Conservation (phyloP, 441 rosid genomes). For the Corymbia calophylla region DNA sequence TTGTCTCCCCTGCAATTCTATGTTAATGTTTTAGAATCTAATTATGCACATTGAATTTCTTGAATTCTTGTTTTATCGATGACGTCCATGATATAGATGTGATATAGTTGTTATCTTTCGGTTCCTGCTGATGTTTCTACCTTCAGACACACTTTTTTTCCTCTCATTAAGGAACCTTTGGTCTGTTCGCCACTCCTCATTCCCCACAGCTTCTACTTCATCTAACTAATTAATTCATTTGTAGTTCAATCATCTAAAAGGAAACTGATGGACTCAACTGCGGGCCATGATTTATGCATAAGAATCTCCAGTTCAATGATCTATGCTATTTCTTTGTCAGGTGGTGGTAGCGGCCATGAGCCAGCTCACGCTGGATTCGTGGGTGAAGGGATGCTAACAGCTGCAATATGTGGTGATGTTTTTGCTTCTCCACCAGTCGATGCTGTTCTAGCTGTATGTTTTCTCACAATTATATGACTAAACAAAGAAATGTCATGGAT, state of each 20-base stretch:
- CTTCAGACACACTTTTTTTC: neutral
- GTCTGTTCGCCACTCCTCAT: neutral
- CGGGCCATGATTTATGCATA: neutral
- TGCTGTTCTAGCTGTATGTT: constrained; percentile 84
- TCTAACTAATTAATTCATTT: neutral
- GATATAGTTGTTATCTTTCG: neutral
- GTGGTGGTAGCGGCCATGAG: constrained; percentile 99
- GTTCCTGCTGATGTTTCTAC: neutral
- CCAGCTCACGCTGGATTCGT: constrained; percentile 98
- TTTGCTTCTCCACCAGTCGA: constrained; percentile 94
- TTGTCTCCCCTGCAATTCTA: neutral
- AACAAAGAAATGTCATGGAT: neutral
- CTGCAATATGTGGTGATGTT: constrained; percentile 92
- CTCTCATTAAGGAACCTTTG: neutral
- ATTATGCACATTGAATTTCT: neutral
- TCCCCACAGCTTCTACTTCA: neutral
- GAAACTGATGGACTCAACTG: neutral
- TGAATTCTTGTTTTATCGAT: neutral
- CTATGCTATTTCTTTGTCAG: constrained; percentile 19
- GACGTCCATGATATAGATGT: neutral
- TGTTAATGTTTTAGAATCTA: neutral
- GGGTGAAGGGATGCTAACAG: constrained; percentile 99
- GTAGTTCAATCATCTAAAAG: neutral
- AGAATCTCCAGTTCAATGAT: neutral
- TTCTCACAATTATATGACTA: neutral